Base-by-base conservation (phyloP, 225 moss, liverwort and hornwort genomes). In the Pleurozium schreberi region DNA sequence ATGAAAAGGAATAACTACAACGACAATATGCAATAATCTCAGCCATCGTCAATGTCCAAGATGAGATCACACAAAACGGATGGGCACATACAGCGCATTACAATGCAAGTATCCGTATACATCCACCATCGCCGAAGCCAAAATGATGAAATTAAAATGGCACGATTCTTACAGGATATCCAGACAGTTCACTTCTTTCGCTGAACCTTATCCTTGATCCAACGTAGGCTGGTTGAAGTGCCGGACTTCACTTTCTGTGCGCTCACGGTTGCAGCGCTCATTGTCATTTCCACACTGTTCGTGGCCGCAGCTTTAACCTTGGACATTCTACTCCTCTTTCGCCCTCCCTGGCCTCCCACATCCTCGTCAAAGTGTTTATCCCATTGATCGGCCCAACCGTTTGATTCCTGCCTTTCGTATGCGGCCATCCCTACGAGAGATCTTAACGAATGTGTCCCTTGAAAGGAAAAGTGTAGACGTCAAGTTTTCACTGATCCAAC, bases 351-450 rank as follows among this genome's bases (percentile, higher is more conserved):
- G 16, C 90, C 55, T 63, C 82, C 92, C 55, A 87, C 88, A 59
- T 91, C 88, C 77, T 98, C 96, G 69, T 97, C 95, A 67, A 94
- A 95, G 65, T 98, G 94, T 83, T 95, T 95, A 84, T 96, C 96
- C 97, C 95, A 96, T 86, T 98, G 98, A 69, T 97, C 96, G 31
- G 95, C 95, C 98, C 98, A 98, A 40, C 98, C 97, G 26, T 95
- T 91, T 42, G 93, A 87, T 26, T 95, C 94, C 82, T 93, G 93
- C 53, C 93, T 92, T 82, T 93, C 95, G 58, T 94, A 94, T 18
- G 88, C 62, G 52, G 92, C 76, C 93, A 93, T 93, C 75, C 43
- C 81, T 59, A 40, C 27, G 50, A 82, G 36, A 82, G 60, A 65
- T 67, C 53, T n/a, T 80, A 22, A 60, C 74, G 52, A 86, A 59